Evolutionary conservation across 257 asterid genomes (phyloP).

Genomic region (Fraxinus americana): DNA sequence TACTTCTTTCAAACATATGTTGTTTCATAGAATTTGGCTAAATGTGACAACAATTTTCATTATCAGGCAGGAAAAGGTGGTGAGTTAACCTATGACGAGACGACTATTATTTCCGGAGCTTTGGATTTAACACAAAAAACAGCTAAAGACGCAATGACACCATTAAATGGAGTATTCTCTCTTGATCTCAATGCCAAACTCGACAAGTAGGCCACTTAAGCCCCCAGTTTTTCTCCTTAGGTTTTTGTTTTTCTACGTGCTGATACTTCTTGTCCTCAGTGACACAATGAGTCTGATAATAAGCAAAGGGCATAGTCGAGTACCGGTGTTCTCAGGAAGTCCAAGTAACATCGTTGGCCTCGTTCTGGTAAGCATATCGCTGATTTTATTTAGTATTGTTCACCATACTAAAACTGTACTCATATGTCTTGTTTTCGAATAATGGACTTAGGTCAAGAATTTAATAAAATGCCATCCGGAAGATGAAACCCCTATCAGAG

Average conservation of each 20-base stretch:
- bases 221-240: slow-evolving; percentile 3
- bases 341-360: slow-evolving; percentile 54
- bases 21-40: slow-evolving; percentile 7
- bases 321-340: slow-evolving; percentile 45
- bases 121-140: slow-evolving; percentile 72
- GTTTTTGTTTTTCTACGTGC: slow-evolving; percentile 1
- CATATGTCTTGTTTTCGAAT: background rate
- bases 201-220: slow-evolving; percentile 47
- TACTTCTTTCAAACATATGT: background rate
- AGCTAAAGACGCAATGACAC: slow-evolving; percentile 80
- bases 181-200: slow-evolving; percentile 63
- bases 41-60: slow-evolving; percentile 16
- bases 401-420: background rate
- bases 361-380: slow-evolving; percentile 36
- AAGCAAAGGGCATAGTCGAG: slow-evolving; percentile 56
- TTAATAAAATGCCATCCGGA: slow-evolving; percentile 55
- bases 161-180: slow-evolving; percentile 57
- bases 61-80: slow-evolving; percentile 84
- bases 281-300: slow-evolving; percentile 43
- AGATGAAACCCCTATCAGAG: slow-evolving; percentile 52
- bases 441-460: slow-evolving; percentile 59
- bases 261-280: slow-evolving; percentile 40
- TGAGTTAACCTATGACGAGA: slow-evolving; percentile 63
- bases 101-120: slow-evolving; percentile 75
- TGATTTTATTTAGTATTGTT: background rate